Percentiles rank a stretch among this genome's conserved stretches.
These are phyloP conservation scores for Monosporozyma unispora DNA, from an alignment of 805 yeast genomes.

Conservation along the genomic window DNA sequence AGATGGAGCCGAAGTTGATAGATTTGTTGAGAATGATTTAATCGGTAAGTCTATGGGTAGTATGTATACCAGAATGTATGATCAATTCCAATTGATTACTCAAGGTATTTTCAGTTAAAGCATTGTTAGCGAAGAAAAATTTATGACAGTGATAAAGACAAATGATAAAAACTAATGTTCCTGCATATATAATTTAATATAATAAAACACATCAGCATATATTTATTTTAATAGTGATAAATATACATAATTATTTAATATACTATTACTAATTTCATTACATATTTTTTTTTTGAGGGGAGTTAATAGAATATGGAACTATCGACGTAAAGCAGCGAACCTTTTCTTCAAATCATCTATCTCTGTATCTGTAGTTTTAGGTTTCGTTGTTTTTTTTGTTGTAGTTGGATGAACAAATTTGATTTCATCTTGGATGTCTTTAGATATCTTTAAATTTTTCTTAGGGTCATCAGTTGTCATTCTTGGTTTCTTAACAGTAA, in stretches of 20 bases:
- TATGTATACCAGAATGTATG: slow-evolving; percentile 84
- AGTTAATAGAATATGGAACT: background rate
- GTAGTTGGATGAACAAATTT: slow-evolving; percentile 15
- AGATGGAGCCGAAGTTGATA: slow-evolving; percentile 49
- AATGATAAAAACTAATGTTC: background rate
- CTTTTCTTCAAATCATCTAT: slow-evolving; percentile 42
- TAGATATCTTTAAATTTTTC: slow-evolving; percentile 34
- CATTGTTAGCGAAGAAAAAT: too few species aligned
- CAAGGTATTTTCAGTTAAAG: slow-evolving; percentile 86
- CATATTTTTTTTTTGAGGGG: background rate
- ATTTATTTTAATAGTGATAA: background rate
- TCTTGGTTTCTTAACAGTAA: slow-evolving; percentile 36
- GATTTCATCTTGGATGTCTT: slow-evolving; percentile 33
- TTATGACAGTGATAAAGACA: background rate
- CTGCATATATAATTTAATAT: background rate
- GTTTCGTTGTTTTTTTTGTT: slow-evolving; percentile 7
- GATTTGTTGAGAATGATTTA: slow-evolving; percentile 66
- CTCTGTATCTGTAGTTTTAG: slow-evolving; percentile 14
- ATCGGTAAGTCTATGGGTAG: slow-evolving; percentile 80
- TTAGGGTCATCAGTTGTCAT: slow-evolving; percentile 35
- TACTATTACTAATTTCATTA: background rate
- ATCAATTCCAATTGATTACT: slow-evolving; percentile 87
- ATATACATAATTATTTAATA: background rate
- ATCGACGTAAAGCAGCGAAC: slow-evolving; percentile 65
- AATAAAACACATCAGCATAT: background rate